Base-by-base conservation (phyloP, 2,329 filamentous ascomycete species). In the Penicillium sp. region DNA sequence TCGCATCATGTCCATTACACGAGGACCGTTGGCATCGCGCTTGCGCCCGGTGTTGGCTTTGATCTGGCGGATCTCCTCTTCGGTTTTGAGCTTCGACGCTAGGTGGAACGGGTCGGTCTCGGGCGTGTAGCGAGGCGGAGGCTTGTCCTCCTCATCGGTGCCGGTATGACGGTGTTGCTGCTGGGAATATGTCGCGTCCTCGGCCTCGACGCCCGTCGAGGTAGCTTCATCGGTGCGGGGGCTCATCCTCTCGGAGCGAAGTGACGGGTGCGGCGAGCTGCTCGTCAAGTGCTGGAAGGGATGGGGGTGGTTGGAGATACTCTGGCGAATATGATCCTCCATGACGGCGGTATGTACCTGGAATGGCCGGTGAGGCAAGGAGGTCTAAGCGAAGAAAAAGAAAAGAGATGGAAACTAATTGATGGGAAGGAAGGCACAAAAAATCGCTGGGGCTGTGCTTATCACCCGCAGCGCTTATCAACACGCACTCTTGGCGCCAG, bases 21-120 rank as follows among this genome's bases (percentile, higher is more conserved):
- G 63, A 22, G 46, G 46, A 44, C 58, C 43, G 44, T 55, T 11
- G 37, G 58, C 50, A 53, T 70, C 62, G 52, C 91, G 87, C 78
- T 93, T 94, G 62, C 88, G 86, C 7, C 89, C 90, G 2, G 87
- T 90, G 73, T 96, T 96, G 58, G 92, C 89, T 62, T 87, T 86
- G 74, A 96, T 94, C 67, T 85, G 81, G 37, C 87, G 84, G 63
- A 97, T 86, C 73, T 97, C 91, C 18, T 83, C 85, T 33, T 87
- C 81, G 19, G 89, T 87, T 79, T 96, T 98, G 74, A 95, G 85
- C 55, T 86, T 87, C 2, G 85, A 85, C 0, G 90, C 87, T 4
- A 98, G 87, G 55, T 88, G 86, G 76, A 92, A 95, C 0, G 94
- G 94, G 68, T 98, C 94, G 69, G 86, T 89, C 64, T 88, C 86